Conservation (phyloP, 495 filamentous ascomycete genomes). For the Melanomma pulvis-pyrius region DNA sequence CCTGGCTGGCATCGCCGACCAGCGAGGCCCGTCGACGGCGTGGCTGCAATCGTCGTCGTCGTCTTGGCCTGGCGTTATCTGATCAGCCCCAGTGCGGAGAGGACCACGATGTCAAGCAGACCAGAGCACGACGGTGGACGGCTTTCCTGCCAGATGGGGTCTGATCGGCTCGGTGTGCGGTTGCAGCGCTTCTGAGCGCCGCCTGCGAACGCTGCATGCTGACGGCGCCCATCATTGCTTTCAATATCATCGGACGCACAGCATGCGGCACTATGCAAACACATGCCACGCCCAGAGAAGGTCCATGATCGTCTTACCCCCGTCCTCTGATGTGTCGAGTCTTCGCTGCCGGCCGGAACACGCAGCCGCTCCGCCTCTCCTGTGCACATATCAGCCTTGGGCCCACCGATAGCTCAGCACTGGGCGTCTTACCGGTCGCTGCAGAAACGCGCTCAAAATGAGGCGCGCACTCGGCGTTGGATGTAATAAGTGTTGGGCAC, state of each 20-base stretch:
- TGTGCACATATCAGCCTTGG: constrained; percentile 18
- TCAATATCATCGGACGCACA: constrained; percentile 25
- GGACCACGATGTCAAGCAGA: neutral
- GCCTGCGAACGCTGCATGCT: constrained; percentile 32
- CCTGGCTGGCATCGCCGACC: neutral
- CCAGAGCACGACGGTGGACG: constrained; percentile 14
- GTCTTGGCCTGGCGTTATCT: neutral
- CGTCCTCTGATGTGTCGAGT: neutral
- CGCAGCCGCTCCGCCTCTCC: neutral
- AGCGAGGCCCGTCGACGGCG: neutral
- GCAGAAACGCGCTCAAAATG: neutral
- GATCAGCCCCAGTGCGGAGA: neutral
- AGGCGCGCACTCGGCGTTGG: neutral
- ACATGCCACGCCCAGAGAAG: constrained; percentile 25
- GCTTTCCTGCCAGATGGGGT: constrained; percentile 29
- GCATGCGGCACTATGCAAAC: constrained; percentile 26
- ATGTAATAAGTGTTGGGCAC: constrained; percentile 6
- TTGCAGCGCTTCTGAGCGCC: constrained; percentile 27
- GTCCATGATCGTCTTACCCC: too few relatives aligned
- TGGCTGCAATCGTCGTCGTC: neutral
- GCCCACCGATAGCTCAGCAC: neutral
- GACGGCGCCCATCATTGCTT: constrained; percentile 9
- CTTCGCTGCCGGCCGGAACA: neutral
- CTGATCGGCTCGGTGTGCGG: constrained; percentile 18
- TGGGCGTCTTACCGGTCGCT: neutral